These are phyloP conservation scores for Phialophora macrospora DNA, from an alignment of 2,329 filamentous ascomycete genomes.

Conservation along the genomic window DNA sequence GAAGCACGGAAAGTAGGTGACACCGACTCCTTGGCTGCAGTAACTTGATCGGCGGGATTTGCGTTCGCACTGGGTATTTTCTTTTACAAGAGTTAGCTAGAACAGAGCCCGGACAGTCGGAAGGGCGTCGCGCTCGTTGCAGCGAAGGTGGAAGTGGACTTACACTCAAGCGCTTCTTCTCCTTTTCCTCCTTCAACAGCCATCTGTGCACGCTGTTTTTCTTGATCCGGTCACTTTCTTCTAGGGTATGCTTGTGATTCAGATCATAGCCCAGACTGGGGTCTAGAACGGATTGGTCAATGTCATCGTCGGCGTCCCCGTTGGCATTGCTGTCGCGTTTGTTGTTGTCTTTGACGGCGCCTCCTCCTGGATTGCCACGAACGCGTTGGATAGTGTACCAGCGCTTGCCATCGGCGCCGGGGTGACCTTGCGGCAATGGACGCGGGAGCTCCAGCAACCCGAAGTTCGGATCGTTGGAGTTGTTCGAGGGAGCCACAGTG, in stretches of 20 bases:
- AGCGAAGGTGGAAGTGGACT: conserved; percentile 7
- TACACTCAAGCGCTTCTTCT: conserved; percentile 59
- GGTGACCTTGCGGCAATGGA: conserved; percentile 51
- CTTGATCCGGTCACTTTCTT: conserved; percentile 77
- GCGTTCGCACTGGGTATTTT: conserved; percentile 19
- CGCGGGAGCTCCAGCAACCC: conserved; percentile 51
- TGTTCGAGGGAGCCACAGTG: conserved; percentile 24
- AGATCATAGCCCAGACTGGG: conserved; percentile 55
- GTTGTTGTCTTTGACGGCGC: conserved; percentile 42
- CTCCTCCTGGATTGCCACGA: conserved; percentile 66
- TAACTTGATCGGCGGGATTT: conserved; percentile 14
- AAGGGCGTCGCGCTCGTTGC: neutral
- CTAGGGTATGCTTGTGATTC: conserved; percentile 74
- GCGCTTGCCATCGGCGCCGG: conserved; percentile 57
- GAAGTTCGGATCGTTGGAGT: conserved; percentile 43
- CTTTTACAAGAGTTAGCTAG: conserved; percentile 13
- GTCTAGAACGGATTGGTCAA: conserved; percentile 48
- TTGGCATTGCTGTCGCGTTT: conserved; percentile 23
- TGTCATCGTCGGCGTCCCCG: conserved; percentile 60
- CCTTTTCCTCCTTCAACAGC: conserved; percentile 67
- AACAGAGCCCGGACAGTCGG: neutral
- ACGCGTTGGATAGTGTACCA: conserved; percentile 79
- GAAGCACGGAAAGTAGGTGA: conserved; percentile 34
- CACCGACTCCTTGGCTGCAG: conserved; percentile 21
- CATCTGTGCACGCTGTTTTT: conserved; percentile 76